phyloP scores from a whole-genome alignment of 352 stramenopile genomes.

The Pythium chondricola region DNA sequence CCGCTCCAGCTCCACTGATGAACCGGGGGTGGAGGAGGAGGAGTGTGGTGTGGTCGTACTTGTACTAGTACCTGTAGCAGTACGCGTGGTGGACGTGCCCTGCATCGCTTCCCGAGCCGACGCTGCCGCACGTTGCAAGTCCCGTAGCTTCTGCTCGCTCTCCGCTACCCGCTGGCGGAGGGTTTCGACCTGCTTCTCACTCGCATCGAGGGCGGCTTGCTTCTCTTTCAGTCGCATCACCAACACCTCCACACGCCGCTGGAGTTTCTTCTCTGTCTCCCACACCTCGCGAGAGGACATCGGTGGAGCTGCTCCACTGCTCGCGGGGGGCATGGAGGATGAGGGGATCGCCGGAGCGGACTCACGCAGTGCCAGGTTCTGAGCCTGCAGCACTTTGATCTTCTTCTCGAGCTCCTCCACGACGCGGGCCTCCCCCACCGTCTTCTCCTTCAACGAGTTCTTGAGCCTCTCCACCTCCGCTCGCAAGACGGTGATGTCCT shows the following conservation, averaged over 20 bases:
- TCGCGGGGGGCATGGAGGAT: background rate
- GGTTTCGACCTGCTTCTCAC: constrained; percentile 36
- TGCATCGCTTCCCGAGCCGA: constrained; percentile 15
- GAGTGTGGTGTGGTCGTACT: too few species aligned
- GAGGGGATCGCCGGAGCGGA: constrained; percentile 10
- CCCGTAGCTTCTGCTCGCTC: constrained; percentile 19
- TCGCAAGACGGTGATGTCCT: constrained; percentile 15
- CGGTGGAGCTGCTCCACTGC: background rate
- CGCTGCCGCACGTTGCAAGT: constrained; percentile 19
- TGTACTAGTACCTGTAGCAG: too few species aligned
- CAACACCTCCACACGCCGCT: constrained; percentile 61
- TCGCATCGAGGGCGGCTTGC: constrained; percentile 36
- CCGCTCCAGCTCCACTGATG: constrained; percentile 40
- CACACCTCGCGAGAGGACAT: constrained; percentile 26
- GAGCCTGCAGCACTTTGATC: constrained; percentile 62
- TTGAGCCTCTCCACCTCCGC: constrained; percentile 50
- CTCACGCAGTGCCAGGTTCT: constrained; percentile 79
- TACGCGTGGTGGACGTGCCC: background rate
- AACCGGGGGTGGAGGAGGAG: too few species aligned
- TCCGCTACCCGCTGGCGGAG: constrained; percentile 26
- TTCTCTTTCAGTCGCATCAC: constrained; percentile 67
- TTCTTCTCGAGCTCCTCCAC: constrained; percentile 62
- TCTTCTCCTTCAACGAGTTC: constrained; percentile 48
- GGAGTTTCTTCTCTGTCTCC: constrained; percentile 64
- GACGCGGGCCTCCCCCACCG: constrained; percentile 32